Percentiles rank a stretch among this genome's conserved stretches.
phyloP scores from a whole-genome alignment of 2,329 filamentous ascomycete genomes.

The Botrytis elliptica region DNA sequence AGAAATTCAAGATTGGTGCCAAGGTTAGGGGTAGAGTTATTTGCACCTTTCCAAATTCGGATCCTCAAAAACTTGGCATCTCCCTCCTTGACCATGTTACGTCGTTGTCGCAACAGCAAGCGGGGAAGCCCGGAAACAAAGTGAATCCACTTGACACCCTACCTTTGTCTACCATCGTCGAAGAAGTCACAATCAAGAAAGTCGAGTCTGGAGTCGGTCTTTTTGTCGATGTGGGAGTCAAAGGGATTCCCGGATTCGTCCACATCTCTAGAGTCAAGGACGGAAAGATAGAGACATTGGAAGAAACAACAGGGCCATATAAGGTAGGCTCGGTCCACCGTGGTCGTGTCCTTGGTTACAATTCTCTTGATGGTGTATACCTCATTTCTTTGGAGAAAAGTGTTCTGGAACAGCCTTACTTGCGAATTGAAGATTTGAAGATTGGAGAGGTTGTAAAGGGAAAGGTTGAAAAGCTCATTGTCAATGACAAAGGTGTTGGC shows the following conservation, averaged over 20 bases:
- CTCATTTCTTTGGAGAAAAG: slow-evolving; percentile 80
- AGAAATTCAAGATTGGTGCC: slow-evolving; percentile 77
- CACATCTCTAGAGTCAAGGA: slow-evolving; percentile 94
- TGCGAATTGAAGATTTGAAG: slow-evolving; percentile 87
- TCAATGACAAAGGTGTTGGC: slow-evolving; percentile 73
- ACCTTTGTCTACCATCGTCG: slow-evolving; percentile 71
- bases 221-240: slow-evolving; percentile 70
- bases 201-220: slow-evolving; percentile 80
- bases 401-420: slow-evolving; percentile 81
- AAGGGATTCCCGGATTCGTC: slow-evolving; percentile 77
- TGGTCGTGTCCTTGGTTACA: slow-evolving; percentile 83
- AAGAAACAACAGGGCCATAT: slow-evolving; percentile 73
- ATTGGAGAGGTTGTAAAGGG: slow-evolving; percentile 79
- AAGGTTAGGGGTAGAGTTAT: slow-evolving; percentile 85
- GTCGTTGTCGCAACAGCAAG: slow-evolving; percentile 51
- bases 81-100: slow-evolving; percentile 85
- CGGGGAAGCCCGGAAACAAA: slow-evolving; percentile 46
- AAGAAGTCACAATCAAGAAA: slow-evolving; percentile 74
- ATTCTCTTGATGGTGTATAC: slow-evolving; percentile 80
- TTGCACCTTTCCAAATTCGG: slow-evolving; percentile 78
- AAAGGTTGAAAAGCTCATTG: slow-evolving; percentile 78
- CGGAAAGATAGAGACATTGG: slow-evolving; percentile 80
- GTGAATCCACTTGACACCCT: slow-evolving; percentile 57
- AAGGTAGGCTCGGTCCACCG: slow-evolving; percentile 76
- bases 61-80: slow-evolving; percentile 80